Conservation (phyloP, 305 asterid genomes). For the Fraxinus paxiana region DNA sequence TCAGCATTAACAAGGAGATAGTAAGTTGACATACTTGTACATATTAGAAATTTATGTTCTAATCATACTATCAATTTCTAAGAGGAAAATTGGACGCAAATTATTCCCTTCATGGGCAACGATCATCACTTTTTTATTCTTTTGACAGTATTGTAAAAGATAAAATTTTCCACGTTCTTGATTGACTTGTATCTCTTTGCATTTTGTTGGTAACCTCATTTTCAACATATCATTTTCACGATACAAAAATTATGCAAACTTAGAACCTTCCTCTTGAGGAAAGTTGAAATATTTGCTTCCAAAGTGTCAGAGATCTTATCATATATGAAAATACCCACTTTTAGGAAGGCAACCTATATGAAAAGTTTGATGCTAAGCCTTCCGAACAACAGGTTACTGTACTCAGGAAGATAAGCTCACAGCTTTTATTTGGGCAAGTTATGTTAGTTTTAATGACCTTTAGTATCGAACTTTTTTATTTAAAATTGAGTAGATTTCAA, state of each 20-base stretch:
- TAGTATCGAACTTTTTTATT: neutral
- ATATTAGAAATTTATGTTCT: constrained; percentile 1
- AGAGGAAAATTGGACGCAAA: constrained; percentile 10
- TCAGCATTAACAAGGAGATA: constrained; percentile 19
- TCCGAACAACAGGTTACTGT: neutral
- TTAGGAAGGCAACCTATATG: neutral
- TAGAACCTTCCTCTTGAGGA: constrained; percentile 7
- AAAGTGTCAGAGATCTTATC: neutral
- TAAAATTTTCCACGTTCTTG: neutral
- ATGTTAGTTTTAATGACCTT: constrained; percentile 11
- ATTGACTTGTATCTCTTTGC: neutral
- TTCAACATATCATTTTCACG: constrained; percentile 2
- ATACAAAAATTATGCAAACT: constrained; percentile 17
- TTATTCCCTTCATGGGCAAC: constrained; percentile 11
- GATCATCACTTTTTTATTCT: neutral
- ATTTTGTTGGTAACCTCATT: constrained; percentile 4
- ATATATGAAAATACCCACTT: neutral
- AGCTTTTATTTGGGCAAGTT: neutral
- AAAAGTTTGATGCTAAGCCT: neutral
- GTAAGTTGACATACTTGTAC: constrained; percentile 10
- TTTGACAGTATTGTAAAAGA: neutral
- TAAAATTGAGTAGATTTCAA: neutral
- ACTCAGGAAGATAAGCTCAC: neutral
- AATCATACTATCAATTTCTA: neutral
- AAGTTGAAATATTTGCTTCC: constrained; percentile 12